Evolutionary conservation across 225 moss, liverwort and hornwort genomes (phyloP), one percentile per base, ranked within the genome.

Genomic region (Bryoerythrophyllum caledonicum): DNA sequence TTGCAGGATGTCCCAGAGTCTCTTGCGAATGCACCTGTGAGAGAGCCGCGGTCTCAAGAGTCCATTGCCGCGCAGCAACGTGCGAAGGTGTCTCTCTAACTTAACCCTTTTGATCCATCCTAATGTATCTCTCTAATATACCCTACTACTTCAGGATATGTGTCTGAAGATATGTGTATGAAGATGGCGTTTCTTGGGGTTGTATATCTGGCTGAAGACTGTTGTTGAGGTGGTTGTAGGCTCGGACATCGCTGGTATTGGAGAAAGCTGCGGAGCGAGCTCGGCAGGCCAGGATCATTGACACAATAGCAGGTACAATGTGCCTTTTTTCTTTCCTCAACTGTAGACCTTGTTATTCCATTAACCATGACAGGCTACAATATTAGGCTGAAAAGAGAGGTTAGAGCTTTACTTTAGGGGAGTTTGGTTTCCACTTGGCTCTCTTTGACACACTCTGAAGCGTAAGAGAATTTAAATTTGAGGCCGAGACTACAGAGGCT

Each of bases 251-350:
- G n/a, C 78, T 90, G 51, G 6, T 88, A 63, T 58, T 86, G 77
- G 90, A 90, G 76, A 90, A 88, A 86, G 88, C 82, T 63, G 88
- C 86, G n/a, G 90, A 90, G 86, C 75, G 83, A 67, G 88, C 88
- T 43, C 83, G 90, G 43, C 86, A 88, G 67, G 75, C 80, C 17
- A 88, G 82, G 66, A 74, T 90, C 60, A 76, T 90, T 70, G 88
- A 90, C 61, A 82, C 71, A 21, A 79, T 90, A 63, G 86, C 90
- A 87, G 89, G 89, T 89, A 72, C 57, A 1, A 34, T 34, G 34
- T 34, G 34, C 21, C 53, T n/a, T 59, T 51, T 26, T 60, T 55
- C 28, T 41, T 44, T 60, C 19, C 21, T 19, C 61, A 23, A 48
- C 44, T 41, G 10, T 17, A 17, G 51, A 53, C 32, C 26, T 9